Percentiles rank a stretch among this genome's conserved stretches.
Evolutionary conservation across 75 land plant genomes (phyloP).

Genomic region (Sequoiadendron giganteum): DNA sequence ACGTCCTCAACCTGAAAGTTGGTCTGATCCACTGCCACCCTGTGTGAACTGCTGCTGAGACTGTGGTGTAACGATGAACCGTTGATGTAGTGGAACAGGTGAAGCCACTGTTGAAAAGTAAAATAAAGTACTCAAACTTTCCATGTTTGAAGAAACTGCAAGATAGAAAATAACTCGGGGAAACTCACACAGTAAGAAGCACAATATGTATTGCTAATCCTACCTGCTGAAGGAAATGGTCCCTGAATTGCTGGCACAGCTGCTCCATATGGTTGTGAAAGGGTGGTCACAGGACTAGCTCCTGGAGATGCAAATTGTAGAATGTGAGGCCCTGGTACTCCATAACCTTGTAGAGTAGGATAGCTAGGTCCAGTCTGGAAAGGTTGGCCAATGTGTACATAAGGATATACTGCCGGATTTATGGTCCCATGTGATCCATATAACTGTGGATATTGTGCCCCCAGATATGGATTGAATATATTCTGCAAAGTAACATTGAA

Average conservation of each 20-base stretch:
- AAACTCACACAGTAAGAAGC: not conserved
- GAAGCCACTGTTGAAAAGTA: conserved; percentile 20
- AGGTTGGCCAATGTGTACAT: conserved; percentile 52
- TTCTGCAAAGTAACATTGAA: conserved; percentile 21
- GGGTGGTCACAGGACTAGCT: conserved; percentile 34
- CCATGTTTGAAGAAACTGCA: conserved; percentile 7
- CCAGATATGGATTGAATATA: conserved; percentile 51
- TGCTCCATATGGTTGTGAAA: conserved; percentile 24
- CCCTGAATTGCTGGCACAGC: conserved; percentile 46
- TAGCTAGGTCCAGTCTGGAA: conserved; percentile 43
- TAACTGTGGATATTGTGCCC: conserved; percentile 55
- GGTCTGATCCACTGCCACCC: conserved; percentile 60
- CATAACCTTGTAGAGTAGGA: conserved; percentile 40
- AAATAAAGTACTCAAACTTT: not conserved
- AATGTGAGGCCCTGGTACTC: conserved; percentile 46
- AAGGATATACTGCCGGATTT: conserved; percentile 43
- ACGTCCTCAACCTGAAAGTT: conserved; percentile 52
- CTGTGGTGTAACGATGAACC: conserved; percentile 51
- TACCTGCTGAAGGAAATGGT: conserved; percentile 50
- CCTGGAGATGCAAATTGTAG: conserved; percentile 46
- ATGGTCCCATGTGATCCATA: conserved; percentile 68
- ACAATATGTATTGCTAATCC: not conserved
- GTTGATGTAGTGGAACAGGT: conserved; percentile 34
- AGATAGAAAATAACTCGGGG: not conserved
- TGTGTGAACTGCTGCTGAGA: conserved; percentile 50